phyloP scores from a whole-genome alignment of 2,329 filamentous ascomycete genomes.

The Bipolaris zeicola region DNA sequence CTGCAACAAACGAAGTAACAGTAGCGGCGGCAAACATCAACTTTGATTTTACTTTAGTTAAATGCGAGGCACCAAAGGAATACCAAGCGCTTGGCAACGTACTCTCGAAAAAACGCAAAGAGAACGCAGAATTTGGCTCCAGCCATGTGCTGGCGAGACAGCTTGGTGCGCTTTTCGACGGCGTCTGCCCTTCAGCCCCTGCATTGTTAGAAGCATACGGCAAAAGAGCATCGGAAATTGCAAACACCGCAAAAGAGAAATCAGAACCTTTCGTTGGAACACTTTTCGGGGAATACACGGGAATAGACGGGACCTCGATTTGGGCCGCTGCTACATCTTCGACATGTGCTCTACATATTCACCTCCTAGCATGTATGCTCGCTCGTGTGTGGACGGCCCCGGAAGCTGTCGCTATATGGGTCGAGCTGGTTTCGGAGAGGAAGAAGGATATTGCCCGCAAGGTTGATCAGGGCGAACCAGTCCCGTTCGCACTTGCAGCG shows the following conservation, averaged over 20 bases:
- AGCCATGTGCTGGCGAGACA: slow-evolving; percentile 48
- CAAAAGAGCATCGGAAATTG: slow-evolving; percentile 30
- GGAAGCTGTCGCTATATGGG: slow-evolving; percentile 45
- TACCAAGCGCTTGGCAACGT: slow-evolving; percentile 38
- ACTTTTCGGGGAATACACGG: slow-evolving; percentile 29
- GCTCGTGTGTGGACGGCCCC: slow-evolving; percentile 36
- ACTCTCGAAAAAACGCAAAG: slow-evolving; percentile 38
- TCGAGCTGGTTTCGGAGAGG: slow-evolving; percentile 35
- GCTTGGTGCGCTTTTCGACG: slow-evolving; percentile 51
- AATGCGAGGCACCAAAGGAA: slow-evolving; percentile 50
- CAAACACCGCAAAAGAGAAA: background rate
- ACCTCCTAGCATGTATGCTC: slow-evolving; percentile 49
- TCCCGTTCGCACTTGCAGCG: slow-evolving; percentile 6
- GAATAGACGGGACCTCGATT: slow-evolving; percentile 42
- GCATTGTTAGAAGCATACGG: slow-evolving; percentile 47
- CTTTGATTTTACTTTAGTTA: slow-evolving; percentile 53
- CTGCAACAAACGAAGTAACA: slow-evolving; percentile 20
- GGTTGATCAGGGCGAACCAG: slow-evolving; percentile 30
- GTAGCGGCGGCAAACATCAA: slow-evolving; percentile 40
- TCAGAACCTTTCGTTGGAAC: background rate
- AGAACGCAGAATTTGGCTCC: slow-evolving; percentile 49
- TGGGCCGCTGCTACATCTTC: slow-evolving; percentile 50
- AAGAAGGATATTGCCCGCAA: slow-evolving; percentile 4
- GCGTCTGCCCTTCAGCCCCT: slow-evolving; percentile 40
- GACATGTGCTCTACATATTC: slow-evolving; percentile 29